Evolutionary conservation across 169 alveolate genomes (phyloP).

Genomic region (Plasmodium inui): DNA sequence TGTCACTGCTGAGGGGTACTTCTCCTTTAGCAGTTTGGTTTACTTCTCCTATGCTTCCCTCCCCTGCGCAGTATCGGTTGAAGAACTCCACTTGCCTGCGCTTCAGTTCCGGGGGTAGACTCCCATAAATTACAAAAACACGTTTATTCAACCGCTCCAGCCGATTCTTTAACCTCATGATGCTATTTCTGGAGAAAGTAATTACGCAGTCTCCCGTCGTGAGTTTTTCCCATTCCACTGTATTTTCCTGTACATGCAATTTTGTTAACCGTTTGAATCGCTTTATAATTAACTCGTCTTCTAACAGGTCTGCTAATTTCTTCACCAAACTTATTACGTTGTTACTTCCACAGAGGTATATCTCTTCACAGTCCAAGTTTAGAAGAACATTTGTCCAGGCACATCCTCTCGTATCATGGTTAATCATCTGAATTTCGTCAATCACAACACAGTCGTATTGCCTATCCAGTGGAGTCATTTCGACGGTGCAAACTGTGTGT

Average conservation of each 20-base stretch:
- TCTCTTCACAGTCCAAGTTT: slow-evolving; percentile 83
- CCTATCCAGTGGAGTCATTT: slow-evolving; percentile 86
- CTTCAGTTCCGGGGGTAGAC: slow-evolving; percentile 92
- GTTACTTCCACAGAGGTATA: slow-evolving; percentile 73
- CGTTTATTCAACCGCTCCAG: slow-evolving; percentile 79
- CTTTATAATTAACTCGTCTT: slow-evolving; percentile 74
- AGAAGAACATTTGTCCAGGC: slow-evolving; percentile 94
- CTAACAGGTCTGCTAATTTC: slow-evolving; percentile 1
- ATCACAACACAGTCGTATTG: slow-evolving; percentile 91
- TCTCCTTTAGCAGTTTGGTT: neutral
- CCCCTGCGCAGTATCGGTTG: slow-evolving; percentile 35
- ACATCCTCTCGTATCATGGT: slow-evolving; percentile 89
- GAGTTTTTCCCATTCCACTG: slow-evolving; percentile 78
- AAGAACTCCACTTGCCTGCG: slow-evolving; percentile 81
- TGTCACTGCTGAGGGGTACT: slow-evolving; percentile 51
- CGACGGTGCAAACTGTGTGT: slow-evolving; percentile 93
- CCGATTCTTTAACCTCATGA: slow-evolving; percentile 76
- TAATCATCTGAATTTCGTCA: slow-evolving; percentile 94
- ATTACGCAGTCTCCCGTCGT: slow-evolving; percentile 94
- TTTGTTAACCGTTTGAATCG: slow-evolving; percentile 75
- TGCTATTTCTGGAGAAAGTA: slow-evolving; percentile 87
- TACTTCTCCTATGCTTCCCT: neutral
- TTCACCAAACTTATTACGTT: slow-evolving; percentile 25
- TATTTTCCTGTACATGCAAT: slow-evolving; percentile 77
- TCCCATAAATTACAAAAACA: slow-evolving; percentile 88